Evolutionary conservation across 345 rosid genomes (phyloP).

Genomic region (Zanthoxylum bungeanum): DNA sequence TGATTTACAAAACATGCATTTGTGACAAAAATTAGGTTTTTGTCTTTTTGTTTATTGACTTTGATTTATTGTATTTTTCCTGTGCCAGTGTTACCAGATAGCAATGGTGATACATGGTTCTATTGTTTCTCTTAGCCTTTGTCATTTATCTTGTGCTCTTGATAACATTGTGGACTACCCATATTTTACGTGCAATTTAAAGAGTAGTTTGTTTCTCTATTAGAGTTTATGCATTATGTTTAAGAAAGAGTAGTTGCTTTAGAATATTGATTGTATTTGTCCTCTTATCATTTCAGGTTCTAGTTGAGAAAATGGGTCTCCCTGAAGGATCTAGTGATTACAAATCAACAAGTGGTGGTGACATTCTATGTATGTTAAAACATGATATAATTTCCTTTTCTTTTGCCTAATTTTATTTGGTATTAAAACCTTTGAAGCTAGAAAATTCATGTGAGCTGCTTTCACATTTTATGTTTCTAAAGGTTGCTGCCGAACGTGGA

Average conservation of each 20-base stretch:
- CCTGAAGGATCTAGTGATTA: slow-evolving; percentile 29
- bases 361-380: slow-evolving; percentile 31
- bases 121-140: background rate
- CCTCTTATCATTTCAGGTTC: slow-evolving; percentile 39
- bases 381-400: background rate
- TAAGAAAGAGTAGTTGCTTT: background rate
- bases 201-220: background rate
- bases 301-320: slow-evolving; percentile 73
- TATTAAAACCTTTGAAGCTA: slow-evolving; percentile 3
- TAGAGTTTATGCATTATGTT: background rate
- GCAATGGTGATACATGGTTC: background rate
- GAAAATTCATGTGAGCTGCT: slow-evolving; percentile 3
- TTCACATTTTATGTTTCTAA: slow-evolving; percentile 2
- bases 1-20: background rate
- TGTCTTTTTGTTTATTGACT: background rate
- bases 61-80: background rate
- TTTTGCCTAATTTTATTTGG: background rate
- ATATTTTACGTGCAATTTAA: background rate
- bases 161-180: background rate
- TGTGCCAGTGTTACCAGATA: background rate
- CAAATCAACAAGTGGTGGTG: slow-evolving; percentile 15
- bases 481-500: slow-evolving; percentile 64
- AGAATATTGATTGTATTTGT: background rate
- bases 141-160: background rate
- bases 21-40: background rate